phyloP scores from a whole-genome alignment of 306 rosid species.

The Quercus dentata region DNA sequence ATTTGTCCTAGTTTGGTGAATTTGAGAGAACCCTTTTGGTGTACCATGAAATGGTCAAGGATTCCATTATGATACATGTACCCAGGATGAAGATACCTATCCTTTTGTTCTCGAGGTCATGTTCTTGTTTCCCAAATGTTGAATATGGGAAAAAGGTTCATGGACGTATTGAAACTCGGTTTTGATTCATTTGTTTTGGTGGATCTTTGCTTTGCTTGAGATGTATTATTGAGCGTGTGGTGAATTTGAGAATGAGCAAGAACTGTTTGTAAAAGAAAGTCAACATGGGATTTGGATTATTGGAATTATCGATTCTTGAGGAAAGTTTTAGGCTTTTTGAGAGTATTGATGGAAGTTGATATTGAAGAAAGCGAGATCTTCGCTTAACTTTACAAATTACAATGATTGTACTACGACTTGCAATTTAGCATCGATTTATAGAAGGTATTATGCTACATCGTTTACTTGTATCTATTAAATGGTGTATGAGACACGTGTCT shows the following conservation, averaged over 20 bases:
- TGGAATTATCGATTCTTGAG: conserved; percentile 39
- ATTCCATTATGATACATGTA: conserved; percentile 11
- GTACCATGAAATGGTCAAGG: conserved; percentile 49
- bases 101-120: conserved; percentile 46
- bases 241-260: conserved; percentile 16
- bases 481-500: neutral
- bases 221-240: conserved; percentile 21
- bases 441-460: no score
- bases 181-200: conserved; percentile 46
- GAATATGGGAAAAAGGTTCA: conserved; percentile 42
- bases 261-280: conserved; percentile 20
- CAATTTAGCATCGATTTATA: neutral
- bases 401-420: neutral
- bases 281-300: conserved; percentile 18
- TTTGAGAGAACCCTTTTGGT: conserved; percentile 38
- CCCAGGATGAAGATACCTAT: conserved; percentile 55
- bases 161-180: conserved; percentile 63
- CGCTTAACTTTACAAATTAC: no score
- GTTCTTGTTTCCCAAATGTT: conserved; percentile 21
- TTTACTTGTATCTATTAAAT: no score
- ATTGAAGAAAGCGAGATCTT: neutral
- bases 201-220: conserved; percentile 32
- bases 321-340: conserved; percentile 30
- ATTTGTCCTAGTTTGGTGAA: conserved; percentile 37
- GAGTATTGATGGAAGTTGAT: conserved; percentile 43